A percentile compares a stretch with the other conserved stretches of the same genome.
phyloP scores from a whole-genome alignment of 2,329 filamentous ascomycete species.

The Alternaria arborescens region DNA sequence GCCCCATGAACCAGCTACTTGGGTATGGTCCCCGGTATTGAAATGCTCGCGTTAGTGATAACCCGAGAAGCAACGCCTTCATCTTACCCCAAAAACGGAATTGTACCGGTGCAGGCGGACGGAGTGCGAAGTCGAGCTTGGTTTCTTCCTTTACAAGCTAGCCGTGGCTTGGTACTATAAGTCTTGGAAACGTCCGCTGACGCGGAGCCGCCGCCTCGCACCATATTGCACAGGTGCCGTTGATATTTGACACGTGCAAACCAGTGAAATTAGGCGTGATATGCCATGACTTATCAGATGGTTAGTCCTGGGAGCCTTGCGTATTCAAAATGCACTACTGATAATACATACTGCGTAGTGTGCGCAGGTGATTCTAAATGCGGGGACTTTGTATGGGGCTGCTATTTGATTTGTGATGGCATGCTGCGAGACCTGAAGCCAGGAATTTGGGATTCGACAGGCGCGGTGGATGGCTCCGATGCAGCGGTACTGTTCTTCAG shows the following conservation, averaged over 20 bases:
- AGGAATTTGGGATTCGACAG: background rate
- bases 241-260: background rate
- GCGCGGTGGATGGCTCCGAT: background rate
- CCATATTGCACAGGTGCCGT: background rate
- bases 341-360: background rate
- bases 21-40: background rate
- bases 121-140: slow-evolving; percentile 24
- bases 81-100: background rate
- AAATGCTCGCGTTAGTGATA: slow-evolving; percentile 15
- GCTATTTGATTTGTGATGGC: background rate
- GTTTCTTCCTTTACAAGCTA: slow-evolving; percentile 11
- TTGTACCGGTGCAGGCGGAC: slow-evolving; percentile 11
- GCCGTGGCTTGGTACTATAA: slow-evolving; percentile 7
- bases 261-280: background rate
- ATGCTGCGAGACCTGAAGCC: background rate
- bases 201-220: slow-evolving; percentile 4
- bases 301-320: background rate
- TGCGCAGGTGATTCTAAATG: background rate
- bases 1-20: background rate
- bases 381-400: background rate
- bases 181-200: slow-evolving; percentile 1
- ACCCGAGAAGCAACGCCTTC: slow-evolving; percentile 15
- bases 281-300: background rate
- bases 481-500: slow-evolving; percentile 1
- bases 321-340: background rate